phyloP scores from a whole-genome alignment of 257 asterid species.

The Craterostigma plantagineum region DNA sequence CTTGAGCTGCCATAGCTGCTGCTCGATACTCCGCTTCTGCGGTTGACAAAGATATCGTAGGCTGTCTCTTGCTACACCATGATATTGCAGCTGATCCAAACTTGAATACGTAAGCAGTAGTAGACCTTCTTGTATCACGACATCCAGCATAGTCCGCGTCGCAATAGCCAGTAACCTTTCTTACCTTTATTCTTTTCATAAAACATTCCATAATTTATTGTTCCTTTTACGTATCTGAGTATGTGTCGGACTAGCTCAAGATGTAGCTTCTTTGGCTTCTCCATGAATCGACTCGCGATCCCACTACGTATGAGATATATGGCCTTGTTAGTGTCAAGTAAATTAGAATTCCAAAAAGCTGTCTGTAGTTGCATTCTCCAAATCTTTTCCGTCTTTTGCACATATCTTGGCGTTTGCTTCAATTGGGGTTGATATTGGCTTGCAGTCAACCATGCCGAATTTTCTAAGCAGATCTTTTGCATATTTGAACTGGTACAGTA shows the following conservation, averaged over 20 bases:
- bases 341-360: constrained; percentile 1
- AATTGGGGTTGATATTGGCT: neutral
- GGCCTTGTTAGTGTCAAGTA: constrained; percentile 4
- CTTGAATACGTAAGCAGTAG: neutral
- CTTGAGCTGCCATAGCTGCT: neutral
- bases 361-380: neutral
- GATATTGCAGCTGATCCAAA: neutral
- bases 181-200: neutral
- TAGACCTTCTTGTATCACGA: constrained; percentile 4
- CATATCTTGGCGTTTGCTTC: neutral
- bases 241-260: constrained; percentile 1
- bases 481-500: neutral
- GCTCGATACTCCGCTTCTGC: neutral
- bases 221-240: neutral
- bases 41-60: neutral
- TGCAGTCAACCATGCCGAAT: neutral
- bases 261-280: constrained; percentile 9
- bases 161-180: constrained; percentile 2
- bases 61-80: constrained; percentile 2
- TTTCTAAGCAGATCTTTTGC: neutral
- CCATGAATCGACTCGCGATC: constrained; percentile 4
- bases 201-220: neutral
- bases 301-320: neutral
- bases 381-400: neutral
- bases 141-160: constrained; percentile 3